Conservation (phyloP, 2,329 filamentous ascomycete genomes). For the Aaosphaeria pasadenensis region DNA sequence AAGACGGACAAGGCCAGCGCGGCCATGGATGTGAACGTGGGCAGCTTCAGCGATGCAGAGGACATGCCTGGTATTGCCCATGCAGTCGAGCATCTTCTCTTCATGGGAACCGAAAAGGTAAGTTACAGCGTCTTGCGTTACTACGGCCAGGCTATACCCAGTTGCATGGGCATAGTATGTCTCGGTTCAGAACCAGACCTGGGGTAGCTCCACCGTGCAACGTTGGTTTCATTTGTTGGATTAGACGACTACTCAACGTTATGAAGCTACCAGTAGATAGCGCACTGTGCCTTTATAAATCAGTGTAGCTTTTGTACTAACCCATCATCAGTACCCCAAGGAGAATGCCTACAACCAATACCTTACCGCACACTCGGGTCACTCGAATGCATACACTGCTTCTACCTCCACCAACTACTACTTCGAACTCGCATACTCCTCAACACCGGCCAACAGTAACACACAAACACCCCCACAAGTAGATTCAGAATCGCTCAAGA, state of each 20-base stretch:
- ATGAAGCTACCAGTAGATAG: too few species aligned
- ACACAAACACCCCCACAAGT: constrained; percentile 27
- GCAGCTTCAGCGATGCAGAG: constrained; percentile 87
- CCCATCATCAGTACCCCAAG: constrained; percentile 65
- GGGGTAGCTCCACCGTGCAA: neutral
- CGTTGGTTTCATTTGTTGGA: too few species aligned
- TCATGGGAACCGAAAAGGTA: constrained; percentile 97
- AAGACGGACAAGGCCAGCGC: constrained; percentile 97
- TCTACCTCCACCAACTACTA: constrained; percentile 96
- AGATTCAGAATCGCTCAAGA: constrained; percentile 35
- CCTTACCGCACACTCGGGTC: constrained; percentile 82
- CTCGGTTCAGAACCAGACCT: too few species aligned
- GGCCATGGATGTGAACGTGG: constrained; percentile 91
- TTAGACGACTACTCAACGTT: too few species aligned
- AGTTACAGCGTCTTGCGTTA: constrained; percentile 6
- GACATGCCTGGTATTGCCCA: constrained; percentile 95
- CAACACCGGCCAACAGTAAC: constrained; percentile 51
- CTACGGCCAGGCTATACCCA: too few species aligned
- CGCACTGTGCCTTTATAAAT: too few species aligned
- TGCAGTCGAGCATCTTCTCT: constrained; percentile 91
- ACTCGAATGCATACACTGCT: constrained; percentile 93
- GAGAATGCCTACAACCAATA: constrained; percentile 97
- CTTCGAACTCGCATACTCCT: constrained; percentile 86
- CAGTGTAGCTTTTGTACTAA: neutral
- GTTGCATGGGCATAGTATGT: too few species aligned